Percentiles rank a stretch among this genome's conserved stretches.
Conservation (phyloP, 345 rosid genomes). For the Pistacia integerrima region DNA sequence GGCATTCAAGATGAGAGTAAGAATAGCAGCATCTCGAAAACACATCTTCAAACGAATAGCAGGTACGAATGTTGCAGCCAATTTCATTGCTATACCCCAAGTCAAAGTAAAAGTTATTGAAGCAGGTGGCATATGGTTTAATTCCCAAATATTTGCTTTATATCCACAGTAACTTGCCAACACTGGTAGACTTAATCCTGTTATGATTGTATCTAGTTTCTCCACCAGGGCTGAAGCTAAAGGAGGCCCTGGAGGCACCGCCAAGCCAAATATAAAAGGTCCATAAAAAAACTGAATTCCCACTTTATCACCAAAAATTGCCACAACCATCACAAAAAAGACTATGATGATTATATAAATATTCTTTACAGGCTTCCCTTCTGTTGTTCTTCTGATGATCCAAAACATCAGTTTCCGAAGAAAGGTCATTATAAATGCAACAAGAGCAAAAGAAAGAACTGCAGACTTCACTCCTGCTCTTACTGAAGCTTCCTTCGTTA, state of each 20-base stretch:
- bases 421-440: neutral
- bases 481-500: neutral
- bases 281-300: conserved; percentile 28
- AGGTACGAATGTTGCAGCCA: neutral
- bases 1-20: conserved; percentile 24
- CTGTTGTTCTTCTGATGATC: conserved; percentile 35
- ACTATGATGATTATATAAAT: conserved; percentile 2
- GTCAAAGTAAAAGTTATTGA: neutral
- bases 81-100: conserved; percentile 10
- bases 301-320: conserved; percentile 23
- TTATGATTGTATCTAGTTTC: conserved; percentile 26
- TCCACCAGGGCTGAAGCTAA: conserved; percentile 27
- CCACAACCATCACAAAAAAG: conserved; percentile 7
- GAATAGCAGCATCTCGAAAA: conserved; percentile 18
- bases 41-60: conserved; percentile 15
- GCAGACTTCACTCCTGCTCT: neutral
- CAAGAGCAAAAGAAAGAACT: neutral
- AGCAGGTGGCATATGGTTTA: neutral
- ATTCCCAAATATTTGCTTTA: conserved; percentile 19
- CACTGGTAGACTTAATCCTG: conserved; percentile 35
- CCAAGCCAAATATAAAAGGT: conserved; percentile 33
- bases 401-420: conserved; percentile 17
- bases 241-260: conserved; percentile 39
- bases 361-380: conserved; percentile 26
- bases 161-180: conserved; percentile 16